These are phyloP conservation scores for Penicillium cosmopolitanum DNA, from an alignment of 495 filamentous ascomycete species.

Conservation along the genomic window DNA sequence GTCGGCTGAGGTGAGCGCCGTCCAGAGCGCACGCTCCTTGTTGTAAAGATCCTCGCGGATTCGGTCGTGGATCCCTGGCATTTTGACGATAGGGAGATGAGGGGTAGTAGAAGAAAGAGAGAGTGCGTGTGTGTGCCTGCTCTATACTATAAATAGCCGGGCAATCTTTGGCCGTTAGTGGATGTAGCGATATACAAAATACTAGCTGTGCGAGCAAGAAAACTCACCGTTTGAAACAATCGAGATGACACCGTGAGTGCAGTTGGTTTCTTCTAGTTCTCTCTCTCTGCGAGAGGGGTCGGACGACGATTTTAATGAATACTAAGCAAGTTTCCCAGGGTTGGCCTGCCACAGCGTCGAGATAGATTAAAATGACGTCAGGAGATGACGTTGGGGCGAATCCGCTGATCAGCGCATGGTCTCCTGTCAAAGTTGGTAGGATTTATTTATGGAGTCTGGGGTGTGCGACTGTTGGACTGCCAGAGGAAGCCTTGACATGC, in stretches of 20 bases:
- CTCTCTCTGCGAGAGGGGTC: not conserved
- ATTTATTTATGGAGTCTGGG: not conserved
- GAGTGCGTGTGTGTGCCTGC: no score
- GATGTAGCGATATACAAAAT: no score
- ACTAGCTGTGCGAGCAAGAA: no score
- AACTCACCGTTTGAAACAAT: no score
- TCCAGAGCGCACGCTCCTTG: constrained; percentile 49
- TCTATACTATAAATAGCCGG: no score
- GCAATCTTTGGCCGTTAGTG: no score
- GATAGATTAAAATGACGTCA: constrained; percentile 34
- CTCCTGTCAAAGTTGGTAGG: constrained; percentile 5
- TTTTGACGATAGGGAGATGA: constrained; percentile 14
- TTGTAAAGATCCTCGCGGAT: constrained; percentile 45
- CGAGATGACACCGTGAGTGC: no score
- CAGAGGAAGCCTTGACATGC: constrained; percentile 19
- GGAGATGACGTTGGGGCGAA: constrained; percentile 25
- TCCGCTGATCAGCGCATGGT: constrained; percentile 12
- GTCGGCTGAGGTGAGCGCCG: constrained; percentile 47
- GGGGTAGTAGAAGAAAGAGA: not conserved
- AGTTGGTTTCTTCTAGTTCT: not conserved
- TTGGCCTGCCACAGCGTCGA: not conserved
- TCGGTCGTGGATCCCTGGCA: constrained; percentile 49
- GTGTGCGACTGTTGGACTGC: not conserved
- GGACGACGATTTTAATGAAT: constrained; percentile 5
- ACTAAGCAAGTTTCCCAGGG: not conserved